Base-by-base conservation (phyloP, 2,329 filamentous ascomycete species). In the Neofusicoccum sp. region DNA sequence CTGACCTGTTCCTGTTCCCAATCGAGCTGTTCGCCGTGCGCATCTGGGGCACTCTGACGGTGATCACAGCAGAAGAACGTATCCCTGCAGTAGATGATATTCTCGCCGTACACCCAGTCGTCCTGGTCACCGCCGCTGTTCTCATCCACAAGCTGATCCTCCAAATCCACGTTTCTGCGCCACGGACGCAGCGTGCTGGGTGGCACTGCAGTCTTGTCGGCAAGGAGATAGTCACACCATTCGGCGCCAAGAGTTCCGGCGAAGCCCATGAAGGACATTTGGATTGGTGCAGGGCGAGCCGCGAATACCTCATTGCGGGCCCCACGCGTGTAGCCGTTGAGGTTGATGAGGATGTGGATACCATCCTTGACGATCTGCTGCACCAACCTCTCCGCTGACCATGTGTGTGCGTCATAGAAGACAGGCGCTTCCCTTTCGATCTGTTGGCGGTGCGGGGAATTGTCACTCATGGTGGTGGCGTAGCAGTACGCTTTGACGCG, bases 251-350 rank as follows among this genome's bases (percentile, higher is more conserved):
- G 79, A 0, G 93, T 97, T 8, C 95, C 95, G 0, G 95, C 95
- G 72, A 99, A 99, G 0, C 95, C 95, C 95, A 99, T 99, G 70
- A 99, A 99, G 0, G 95, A 96, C 95, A 99, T 99, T 66, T 99
- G 95, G 44, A 99, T 91, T 0, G 95, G 95, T 2, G 93, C 92
- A 14, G 95, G 91, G 28, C 96, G 86, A 24, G 95, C 95, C 24
- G 95, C 95, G 73, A 99, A 99, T 3, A 99, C 89, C 71, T 99
- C 95, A 68, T 99, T 99, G 26, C 93, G 86, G n/a, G 95, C 95
- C 31, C 95, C 95, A 58, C 95, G 85, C 0, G 95, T 99, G 73
- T 99, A 99, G 9, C 95, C 95, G 69, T 99, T 99, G n/a, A 99
- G 82, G 65, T 99, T 99, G 68, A 99, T 87, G 20, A 99, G 82